Percentiles rank a stretch among this genome's conserved stretches.
These are phyloP conservation scores for Cordyceps tenuipes DNA, from an alignment of 2,329 filamentous ascomycete species.

Conservation along the genomic window DNA sequence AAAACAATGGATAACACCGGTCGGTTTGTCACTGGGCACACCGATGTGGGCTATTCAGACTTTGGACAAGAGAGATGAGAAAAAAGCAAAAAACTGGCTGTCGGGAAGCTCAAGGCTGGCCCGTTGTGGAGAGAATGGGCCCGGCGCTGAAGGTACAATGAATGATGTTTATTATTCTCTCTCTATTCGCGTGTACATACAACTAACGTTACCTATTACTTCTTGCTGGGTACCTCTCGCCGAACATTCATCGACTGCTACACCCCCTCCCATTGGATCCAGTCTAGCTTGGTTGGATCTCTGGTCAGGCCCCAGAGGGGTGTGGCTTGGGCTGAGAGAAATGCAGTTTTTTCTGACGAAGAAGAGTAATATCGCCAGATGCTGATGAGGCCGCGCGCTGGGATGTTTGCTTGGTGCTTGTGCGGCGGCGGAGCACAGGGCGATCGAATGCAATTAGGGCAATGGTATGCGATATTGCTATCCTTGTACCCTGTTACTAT, in stretches of 20 bases:
- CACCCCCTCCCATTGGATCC: not conserved
- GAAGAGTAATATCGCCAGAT: slow-evolving; percentile 2
- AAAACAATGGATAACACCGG: slow-evolving; percentile 3
- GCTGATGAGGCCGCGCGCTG: not conserved
- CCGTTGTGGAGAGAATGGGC: not conserved
- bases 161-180: not conserved
- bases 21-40: not conserved
- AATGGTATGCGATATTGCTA: not conserved
- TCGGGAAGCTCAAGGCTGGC: not conserved
- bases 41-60: not conserved
- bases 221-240: too few relatives aligned
- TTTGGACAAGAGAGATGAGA: not conserved
- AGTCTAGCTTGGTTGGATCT: not conserved
- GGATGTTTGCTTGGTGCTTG: not conserved
- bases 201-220: too few relatives aligned
- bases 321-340: not conserved
- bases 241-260: too few relatives aligned
- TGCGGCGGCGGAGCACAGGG: not conserved
- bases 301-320: not conserved
- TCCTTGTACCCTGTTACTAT: not conserved
- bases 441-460: not conserved
- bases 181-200: not conserved
- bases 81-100: not conserved
- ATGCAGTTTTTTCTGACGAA: not conserved
- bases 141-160: not conserved